These are phyloP conservation scores for Exophiala bonariae DNA, from an alignment of 2,329 filamentous ascomycete species.

Conservation along the genomic window DNA sequence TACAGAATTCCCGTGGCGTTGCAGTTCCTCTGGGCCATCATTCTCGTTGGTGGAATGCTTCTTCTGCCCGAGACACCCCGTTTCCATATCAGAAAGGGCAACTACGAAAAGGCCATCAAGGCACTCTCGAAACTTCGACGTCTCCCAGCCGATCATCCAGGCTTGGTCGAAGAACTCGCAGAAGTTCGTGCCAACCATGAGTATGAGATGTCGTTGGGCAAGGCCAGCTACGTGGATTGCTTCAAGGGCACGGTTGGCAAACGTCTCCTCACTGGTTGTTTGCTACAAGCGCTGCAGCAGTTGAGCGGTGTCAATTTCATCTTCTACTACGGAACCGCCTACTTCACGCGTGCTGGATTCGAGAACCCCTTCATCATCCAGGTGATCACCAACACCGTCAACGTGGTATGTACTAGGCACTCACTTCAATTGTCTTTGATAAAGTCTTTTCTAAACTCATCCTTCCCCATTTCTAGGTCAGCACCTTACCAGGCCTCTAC, in stretches of 20 bases:
- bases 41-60: conserved; percentile 54
- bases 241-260: conserved; percentile 35
- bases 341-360: conserved; percentile 55
- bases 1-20: conserved; percentile 55
- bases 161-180: conserved; percentile 53
- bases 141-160: conserved; percentile 53
- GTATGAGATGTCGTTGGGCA: conserved; percentile 25
- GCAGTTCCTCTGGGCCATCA: conserved; percentile 55
- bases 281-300: conserved; percentile 50
- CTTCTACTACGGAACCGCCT: conserved; percentile 55
- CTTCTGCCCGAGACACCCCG: conserved; percentile 59
- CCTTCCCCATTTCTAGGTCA: not conserved
- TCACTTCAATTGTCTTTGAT: no score
- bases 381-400: conserved; percentile 68
- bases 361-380: conserved; percentile 52
- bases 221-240: conserved; percentile 36
- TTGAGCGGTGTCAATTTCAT: conserved; percentile 46
- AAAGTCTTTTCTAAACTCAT: no score
- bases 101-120: conserved; percentile 48
- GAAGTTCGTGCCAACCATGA: conserved; percentile 46
- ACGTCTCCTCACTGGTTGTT: conserved; percentile 37
- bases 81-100: conserved; percentile 56
- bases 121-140: conserved; percentile 58
- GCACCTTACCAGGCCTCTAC: conserved; percentile 62
- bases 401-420: conserved; percentile 61